A percentile compares a stretch with the other conserved stretches of the same genome.
Evolutionary conservation across 805 yeast species (phyloP).

Genomic region (Saturnispora quitensis): DNA sequence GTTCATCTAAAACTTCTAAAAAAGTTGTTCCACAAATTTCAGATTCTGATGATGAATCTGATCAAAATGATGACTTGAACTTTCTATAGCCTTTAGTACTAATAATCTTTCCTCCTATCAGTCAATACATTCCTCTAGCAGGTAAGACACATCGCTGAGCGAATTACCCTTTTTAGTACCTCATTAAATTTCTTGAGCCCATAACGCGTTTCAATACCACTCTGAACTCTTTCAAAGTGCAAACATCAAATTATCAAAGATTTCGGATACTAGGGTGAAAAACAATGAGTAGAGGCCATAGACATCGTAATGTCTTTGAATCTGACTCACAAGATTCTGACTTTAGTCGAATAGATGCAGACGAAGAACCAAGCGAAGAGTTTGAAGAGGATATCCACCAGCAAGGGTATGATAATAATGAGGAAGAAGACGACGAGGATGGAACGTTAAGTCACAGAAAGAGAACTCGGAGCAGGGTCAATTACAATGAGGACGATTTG

Average conservation of each 20-base stretch:
- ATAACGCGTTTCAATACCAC: not conserved
- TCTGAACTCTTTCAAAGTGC: not conserved
- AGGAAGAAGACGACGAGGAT: conserved; percentile 16
- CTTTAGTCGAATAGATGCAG: conserved; percentile 2
- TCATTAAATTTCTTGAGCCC: not conserved
- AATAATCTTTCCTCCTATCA: not conserved
- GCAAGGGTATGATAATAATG: not conserved
- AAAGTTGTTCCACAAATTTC: not conserved
- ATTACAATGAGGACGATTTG: conserved; percentile 27
- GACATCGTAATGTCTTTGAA: not conserved
- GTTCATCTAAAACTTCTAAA: not conserved
- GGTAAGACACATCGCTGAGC: not conserved
- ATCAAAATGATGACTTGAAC: not conserved
- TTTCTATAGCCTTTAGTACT: not conserved
- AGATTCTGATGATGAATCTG: not conserved
- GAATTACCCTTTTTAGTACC: not conserved
- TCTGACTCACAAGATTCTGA: not conserved
- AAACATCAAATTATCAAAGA: not conserved
- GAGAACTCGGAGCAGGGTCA: conserved; percentile 24
- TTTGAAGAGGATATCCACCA: conserved; percentile 16
- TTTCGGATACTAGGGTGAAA: not conserved
- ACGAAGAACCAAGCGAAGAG: conserved; percentile 19
- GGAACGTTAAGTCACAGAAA: conserved; percentile 19
- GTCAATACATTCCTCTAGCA: not conserved
- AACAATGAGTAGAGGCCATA: not conserved